Evolutionary conservation across 192 early-diverging fungal species (phyloP).

Genomic region (Chytriomyces sp.): DNA sequence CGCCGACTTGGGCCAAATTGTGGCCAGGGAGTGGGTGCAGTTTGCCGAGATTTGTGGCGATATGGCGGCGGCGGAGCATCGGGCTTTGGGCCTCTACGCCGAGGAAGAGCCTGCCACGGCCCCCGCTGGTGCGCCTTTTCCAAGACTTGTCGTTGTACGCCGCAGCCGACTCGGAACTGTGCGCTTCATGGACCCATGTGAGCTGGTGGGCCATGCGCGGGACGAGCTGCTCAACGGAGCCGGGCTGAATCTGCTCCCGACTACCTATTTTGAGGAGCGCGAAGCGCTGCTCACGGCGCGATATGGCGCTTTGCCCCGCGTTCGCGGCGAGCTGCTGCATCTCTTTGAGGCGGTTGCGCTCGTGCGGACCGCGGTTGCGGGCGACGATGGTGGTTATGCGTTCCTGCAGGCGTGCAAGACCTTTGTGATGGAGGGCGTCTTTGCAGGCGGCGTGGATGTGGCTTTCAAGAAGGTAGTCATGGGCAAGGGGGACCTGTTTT

Average conservation of each 20-base stretch:
- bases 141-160: background rate
- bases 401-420: background rate
- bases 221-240: background rate
- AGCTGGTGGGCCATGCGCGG: background rate
- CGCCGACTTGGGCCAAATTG: background rate
- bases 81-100: background rate
- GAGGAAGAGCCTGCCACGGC: background rate
- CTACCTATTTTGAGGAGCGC: too few species aligned
- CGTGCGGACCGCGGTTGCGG: background rate
- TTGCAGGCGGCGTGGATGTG: background rate
- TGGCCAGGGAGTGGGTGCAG: background rate
- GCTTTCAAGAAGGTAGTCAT: background rate
- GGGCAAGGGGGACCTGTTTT: background rate
- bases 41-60: conserved; percentile 3
- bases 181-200: background rate
- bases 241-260: too few species aligned
- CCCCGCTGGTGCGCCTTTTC: background rate
- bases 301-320: background rate
- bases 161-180: background rate
- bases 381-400: background rate
- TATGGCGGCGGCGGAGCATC: background rate
- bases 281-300: background rate
- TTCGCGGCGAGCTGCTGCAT: background rate
- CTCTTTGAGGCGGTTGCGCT: background rate
- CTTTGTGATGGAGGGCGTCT: background rate